Evolutionary conservation across 352 stramenopile genomes (phyloP).

Genomic region (Saprolegnia parasitica): DNA sequence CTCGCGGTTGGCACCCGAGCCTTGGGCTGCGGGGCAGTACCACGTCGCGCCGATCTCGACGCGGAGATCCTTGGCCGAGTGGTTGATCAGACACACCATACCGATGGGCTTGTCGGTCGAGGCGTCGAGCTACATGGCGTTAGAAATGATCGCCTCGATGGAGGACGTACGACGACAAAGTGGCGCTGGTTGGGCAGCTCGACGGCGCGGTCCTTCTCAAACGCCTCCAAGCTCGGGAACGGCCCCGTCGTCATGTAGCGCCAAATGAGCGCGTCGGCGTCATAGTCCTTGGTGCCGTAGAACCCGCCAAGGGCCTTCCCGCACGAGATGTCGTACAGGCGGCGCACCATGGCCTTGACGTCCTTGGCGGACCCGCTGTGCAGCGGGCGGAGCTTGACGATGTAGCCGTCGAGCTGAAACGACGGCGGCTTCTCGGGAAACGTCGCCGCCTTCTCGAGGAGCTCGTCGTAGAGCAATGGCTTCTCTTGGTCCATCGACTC

Average conservation of each 20-base stretch:
- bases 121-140: slow-evolving; percentile 40
- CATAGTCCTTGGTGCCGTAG: slow-evolving; percentile 54
- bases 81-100: slow-evolving; percentile 66
- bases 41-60: slow-evolving; percentile 76
- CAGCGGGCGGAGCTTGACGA: slow-evolving; percentile 52
- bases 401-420: slow-evolving; percentile 40
- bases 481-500: slow-evolving; percentile 55
- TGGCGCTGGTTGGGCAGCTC: slow-evolving; percentile 40
- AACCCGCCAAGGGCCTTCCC: slow-evolving; percentile 41
- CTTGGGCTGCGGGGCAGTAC: slow-evolving; percentile 75
- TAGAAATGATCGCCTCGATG: neutral
- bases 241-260: slow-evolving; percentile 58
- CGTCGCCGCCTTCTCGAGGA: slow-evolving; percentile 54
- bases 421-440: slow-evolving; percentile 36
- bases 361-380: slow-evolving; percentile 31
- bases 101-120: slow-evolving; percentile 53
- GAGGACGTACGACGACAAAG: slow-evolving; percentile 47
- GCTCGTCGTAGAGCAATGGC: slow-evolving; percentile 82
- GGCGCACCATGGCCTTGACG: slow-evolving; percentile 6
- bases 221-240: slow-evolving; percentile 39
- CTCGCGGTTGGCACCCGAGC: slow-evolving; percentile 45
- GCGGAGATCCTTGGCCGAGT: slow-evolving; percentile 75
- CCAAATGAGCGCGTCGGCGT: slow-evolving; percentile 80
- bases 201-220: slow-evolving; percentile 40
- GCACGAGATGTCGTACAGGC: slow-evolving; percentile 26